Conservation (phyloP, 331 rosid genomes). For the Phaseolus coccineus region DNA sequence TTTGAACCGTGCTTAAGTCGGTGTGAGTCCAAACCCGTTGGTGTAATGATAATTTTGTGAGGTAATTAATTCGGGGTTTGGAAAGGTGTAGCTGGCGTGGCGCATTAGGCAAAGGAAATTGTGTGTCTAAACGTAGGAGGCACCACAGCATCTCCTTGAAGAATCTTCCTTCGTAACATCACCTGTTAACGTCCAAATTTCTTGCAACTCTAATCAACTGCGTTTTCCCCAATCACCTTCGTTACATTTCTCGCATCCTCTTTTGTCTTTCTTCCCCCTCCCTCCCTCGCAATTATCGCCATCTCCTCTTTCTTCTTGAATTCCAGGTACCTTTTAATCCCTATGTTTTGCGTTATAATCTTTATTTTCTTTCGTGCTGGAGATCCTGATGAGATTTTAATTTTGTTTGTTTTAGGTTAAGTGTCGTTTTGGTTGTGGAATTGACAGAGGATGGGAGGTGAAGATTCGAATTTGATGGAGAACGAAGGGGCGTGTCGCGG, state of each 20-base stretch:
- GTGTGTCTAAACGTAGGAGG: not conserved
- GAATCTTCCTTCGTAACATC: slow-evolving; percentile 44
- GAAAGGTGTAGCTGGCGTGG: not conserved
- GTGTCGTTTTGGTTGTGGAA: not conserved
- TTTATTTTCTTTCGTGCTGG: not conserved
- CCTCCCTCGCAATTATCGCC: not conserved
- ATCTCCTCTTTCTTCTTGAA: slow-evolving; percentile 47
- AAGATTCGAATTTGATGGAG: slow-evolving; percentile 50
- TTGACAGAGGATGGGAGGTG: slow-evolving; percentile 52
- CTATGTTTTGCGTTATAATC: too few species aligned
- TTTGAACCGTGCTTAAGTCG: too few species aligned
- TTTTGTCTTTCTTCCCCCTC: not conserved
- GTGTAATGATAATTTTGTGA: too few species aligned
- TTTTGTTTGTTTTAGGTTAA: not conserved
- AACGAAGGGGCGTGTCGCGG: slow-evolving; percentile 28
- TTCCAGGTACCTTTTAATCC: slow-evolving; percentile 42
- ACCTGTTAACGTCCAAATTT: slow-evolving; percentile 38
- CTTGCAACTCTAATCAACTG: slow-evolving; percentile 6
- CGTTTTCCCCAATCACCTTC: not conserved
- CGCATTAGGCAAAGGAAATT: not conserved
- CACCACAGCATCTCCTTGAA: slow-evolving; percentile 52
- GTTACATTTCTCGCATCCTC: not conserved
- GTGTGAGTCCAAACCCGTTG: too few species aligned
- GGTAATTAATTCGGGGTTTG: too few species aligned
- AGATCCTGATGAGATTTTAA: not conserved